phyloP scores from a whole-genome alignment of 495 filamentous ascomycete genomes.

The Penicillium antarcticum region DNA sequence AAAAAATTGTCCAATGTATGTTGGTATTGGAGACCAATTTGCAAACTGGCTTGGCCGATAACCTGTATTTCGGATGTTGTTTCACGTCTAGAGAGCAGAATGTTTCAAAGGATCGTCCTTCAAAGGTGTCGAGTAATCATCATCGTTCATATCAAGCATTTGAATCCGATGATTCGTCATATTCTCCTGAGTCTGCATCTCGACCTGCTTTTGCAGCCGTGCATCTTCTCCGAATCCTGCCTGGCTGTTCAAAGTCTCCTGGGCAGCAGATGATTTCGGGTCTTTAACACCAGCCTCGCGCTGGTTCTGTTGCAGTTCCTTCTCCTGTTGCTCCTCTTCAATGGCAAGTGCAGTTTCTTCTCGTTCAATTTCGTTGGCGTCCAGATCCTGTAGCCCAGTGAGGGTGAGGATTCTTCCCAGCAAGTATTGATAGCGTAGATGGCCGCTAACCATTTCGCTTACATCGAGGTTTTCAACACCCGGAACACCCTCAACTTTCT shows the following conservation, averaged over 20 bases:
- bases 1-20: no score
- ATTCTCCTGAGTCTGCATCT: constrained; percentile 53
- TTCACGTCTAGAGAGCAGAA: constrained; percentile 13
- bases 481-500: constrained; percentile 59
- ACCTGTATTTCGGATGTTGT: no score
- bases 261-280: constrained; percentile 29
- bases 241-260: constrained; percentile 25
- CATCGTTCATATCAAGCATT: constrained; percentile 21
- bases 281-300: constrained; percentile 38
- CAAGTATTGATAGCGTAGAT: constrained; percentile 67
- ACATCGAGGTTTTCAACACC: constrained; percentile 75
- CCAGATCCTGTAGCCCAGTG: constrained; percentile 66
- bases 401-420: constrained; percentile 64
- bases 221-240: constrained; percentile 34
- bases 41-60: no score
- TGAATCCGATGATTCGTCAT: constrained; percentile 29
- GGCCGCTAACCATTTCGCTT: constrained; percentile 68
- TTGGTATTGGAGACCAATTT: not conserved
- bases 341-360: constrained; percentile 57
- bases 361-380: constrained; percentile 51
- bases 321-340: constrained; percentile 51
- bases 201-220: constrained; percentile 40
- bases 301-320: constrained; percentile 48
- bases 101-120: constrained; percentile 20
- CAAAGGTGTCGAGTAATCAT: constrained; percentile 18